Evolutionary conservation across 441 rosid species (phyloP).

Genomic region (Macaranga tanarius): DNA sequence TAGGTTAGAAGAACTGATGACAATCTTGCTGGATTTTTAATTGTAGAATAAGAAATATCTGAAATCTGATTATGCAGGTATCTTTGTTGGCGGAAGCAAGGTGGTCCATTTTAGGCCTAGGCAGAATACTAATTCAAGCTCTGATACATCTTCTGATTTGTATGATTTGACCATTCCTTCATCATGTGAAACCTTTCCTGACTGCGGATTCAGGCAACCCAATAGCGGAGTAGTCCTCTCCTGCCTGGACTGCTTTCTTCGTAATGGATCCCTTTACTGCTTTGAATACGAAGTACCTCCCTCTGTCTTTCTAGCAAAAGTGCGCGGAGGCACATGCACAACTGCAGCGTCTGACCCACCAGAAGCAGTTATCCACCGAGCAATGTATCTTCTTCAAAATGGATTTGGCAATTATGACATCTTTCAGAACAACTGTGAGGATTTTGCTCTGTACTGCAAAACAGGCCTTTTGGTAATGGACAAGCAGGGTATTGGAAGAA

Average conservation of each 20-base stretch:
- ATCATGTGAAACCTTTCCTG: conserved; percentile 77
- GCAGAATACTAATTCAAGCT: conserved; percentile 36
- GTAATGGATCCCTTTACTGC: conserved; percentile 69
- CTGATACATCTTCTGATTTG: conserved; percentile 40
- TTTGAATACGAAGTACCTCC: conserved; percentile 83
- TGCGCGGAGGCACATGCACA: conserved; percentile 94
- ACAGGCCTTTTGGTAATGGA: conserved; percentile 84
- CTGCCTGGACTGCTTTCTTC: conserved; percentile 86
- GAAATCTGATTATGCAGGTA: conserved; percentile 48
- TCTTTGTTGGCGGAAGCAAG: conserved; percentile 96
- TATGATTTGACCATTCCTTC: conserved; percentile 40
- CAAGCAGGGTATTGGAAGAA: conserved; percentile 72
- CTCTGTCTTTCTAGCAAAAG: conserved; percentile 70
- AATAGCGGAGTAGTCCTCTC: conserved; percentile 84
- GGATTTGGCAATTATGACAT: conserved; percentile 95
- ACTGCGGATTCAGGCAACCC: conserved; percentile 89
- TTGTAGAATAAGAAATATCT: background rate
- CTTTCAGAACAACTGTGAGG: conserved; percentile 93
- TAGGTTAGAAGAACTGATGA: background rate
- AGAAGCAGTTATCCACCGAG: conserved; percentile 68
- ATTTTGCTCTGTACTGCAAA: conserved; percentile 87
- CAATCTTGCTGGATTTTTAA: background rate
- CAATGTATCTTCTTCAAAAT: conserved; percentile 95
- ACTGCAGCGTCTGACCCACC: conserved; percentile 70
- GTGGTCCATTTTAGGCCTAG: conserved; percentile 93